Evolutionary conservation across 306 rosid genomes (phyloP).

Genomic region (Cicer arietinum): DNA sequence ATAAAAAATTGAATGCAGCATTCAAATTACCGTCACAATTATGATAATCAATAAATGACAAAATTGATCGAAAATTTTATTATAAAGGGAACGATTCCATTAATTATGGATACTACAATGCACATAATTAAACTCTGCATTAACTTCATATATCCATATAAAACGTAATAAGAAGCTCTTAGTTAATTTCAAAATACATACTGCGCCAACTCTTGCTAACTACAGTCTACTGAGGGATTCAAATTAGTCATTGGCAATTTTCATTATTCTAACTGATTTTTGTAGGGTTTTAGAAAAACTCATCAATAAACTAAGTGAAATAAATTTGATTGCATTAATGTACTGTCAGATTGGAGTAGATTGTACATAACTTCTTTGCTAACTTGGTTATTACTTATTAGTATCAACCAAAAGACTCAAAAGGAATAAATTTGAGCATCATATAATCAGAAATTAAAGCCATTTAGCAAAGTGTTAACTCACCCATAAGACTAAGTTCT

Average conservation of each 20-base stretch:
- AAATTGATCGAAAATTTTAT: conserved; percentile 14
- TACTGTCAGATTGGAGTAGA: background rate
- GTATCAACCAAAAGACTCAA: conserved; percentile 21
- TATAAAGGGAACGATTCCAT: conserved; percentile 23
- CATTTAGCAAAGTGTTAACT: conserved; percentile 43
- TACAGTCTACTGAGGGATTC: background rate
- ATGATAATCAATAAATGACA: background rate
- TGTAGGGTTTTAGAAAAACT: background rate
- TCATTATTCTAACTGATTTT: conserved; percentile 2
- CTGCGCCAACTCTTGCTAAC: background rate
- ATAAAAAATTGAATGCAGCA: conserved; percentile 31
- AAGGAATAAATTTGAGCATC: conserved; percentile 31
- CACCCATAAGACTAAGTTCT: conserved; percentile 95
- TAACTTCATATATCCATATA: conserved; percentile 28
- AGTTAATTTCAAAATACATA: conserved; percentile 7
- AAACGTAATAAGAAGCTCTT: background rate
- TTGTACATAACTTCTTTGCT: conserved; percentile 16
- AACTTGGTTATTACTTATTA: background rate
- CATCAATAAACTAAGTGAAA: conserved; percentile 3
- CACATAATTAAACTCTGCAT: conserved; percentile 11
- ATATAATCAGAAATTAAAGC: conserved; percentile 16
- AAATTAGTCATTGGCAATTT: background rate
- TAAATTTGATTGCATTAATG: conserved; percentile 13
- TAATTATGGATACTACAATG: conserved; percentile 27
- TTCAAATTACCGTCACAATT: background rate